These are phyloP conservation scores for Dioscorea zingiberensis DNA, from an alignment of 106 monocot species.

Conservation along the genomic window DNA sequence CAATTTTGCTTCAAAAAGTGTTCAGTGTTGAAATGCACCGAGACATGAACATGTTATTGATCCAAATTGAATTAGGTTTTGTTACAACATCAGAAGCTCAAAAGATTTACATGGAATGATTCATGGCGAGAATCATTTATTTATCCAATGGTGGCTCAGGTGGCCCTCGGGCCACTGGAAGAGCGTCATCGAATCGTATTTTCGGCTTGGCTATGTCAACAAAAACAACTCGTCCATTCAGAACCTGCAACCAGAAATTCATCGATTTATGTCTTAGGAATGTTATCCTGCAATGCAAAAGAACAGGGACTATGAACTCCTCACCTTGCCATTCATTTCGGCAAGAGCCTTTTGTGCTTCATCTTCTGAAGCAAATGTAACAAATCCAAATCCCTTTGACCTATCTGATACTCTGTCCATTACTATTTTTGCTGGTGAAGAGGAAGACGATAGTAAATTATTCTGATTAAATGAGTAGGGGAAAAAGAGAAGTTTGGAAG, in stretches of 20 bases:
- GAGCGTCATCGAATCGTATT: slow-evolving; percentile 2
- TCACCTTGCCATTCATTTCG: slow-evolving; percentile 63
- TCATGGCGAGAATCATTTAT: too few species aligned
- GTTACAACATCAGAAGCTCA: too few species aligned
- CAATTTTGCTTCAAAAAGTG: too few species aligned
- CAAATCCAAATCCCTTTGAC: slow-evolving; percentile 69
- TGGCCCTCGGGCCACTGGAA: slow-evolving; percentile 41
- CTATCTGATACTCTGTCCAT: slow-evolving; percentile 39
- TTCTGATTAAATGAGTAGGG: neutral
- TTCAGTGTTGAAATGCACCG: too few species aligned
- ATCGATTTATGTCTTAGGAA: neutral
- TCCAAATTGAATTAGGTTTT: too few species aligned
- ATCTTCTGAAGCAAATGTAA: slow-evolving; percentile 60
- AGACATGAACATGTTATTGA: too few species aligned
- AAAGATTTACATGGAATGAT: too few species aligned
- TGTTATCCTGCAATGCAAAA: too few species aligned
- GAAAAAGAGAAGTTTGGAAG: neutral
- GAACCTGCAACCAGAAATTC: slow-evolving; percentile 14
- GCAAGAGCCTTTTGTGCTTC: slow-evolving; percentile 46
- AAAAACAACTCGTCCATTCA: slow-evolving; percentile 44
- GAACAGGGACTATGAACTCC: too few species aligned
- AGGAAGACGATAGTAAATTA: neutral
- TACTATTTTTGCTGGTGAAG: slow-evolving; percentile 42
- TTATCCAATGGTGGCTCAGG: slow-evolving; percentile 9
- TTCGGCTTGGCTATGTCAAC: slow-evolving; percentile 42